Conservation (phyloP, 352 stramenopile genomes). For the Pythium myriotylum region DNA sequence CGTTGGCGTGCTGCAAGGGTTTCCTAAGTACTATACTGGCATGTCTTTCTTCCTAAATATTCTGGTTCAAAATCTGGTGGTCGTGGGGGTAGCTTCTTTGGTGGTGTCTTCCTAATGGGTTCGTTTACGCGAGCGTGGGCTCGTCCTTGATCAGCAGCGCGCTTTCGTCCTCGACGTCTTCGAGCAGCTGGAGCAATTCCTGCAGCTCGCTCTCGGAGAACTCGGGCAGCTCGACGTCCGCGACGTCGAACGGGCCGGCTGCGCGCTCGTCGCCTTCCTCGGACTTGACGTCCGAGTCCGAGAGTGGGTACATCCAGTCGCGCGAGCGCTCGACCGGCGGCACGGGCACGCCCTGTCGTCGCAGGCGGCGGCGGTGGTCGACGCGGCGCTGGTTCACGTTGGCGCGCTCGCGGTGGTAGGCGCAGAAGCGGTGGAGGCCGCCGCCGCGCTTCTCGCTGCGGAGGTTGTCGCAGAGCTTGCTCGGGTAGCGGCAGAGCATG, state of each 20-base stretch:
- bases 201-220: constrained; percentile 17
- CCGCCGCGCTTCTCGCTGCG: constrained; percentile 32
- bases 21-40: constrained; percentile 8
- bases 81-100: background rate
- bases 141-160: constrained; percentile 8
- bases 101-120: background rate
- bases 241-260: background rate
- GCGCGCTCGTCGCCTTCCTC: constrained; percentile 9
- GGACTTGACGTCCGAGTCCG: constrained; percentile 10
- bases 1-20: background rate
- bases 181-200: constrained; percentile 13
- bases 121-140: constrained; percentile 2
- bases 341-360: constrained; percentile 18
- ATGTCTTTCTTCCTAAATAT: constrained; percentile 16
- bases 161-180: background rate
- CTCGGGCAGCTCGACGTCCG: constrained; percentile 6
- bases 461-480: constrained; percentile 36
- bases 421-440: constrained; percentile 34
- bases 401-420: constrained; percentile 33
- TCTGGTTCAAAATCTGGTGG: background rate
- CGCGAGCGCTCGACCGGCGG: constrained; percentile 13
- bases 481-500: constrained; percentile 34
- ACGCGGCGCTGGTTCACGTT: constrained; percentile 35
- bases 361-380: constrained; percentile 28
- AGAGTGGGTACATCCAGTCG: background rate